These are phyloP conservation scores for Globisporangium spiculum DNA, from an alignment of 352 stramenopile genomes.

Conservation along the genomic window DNA sequence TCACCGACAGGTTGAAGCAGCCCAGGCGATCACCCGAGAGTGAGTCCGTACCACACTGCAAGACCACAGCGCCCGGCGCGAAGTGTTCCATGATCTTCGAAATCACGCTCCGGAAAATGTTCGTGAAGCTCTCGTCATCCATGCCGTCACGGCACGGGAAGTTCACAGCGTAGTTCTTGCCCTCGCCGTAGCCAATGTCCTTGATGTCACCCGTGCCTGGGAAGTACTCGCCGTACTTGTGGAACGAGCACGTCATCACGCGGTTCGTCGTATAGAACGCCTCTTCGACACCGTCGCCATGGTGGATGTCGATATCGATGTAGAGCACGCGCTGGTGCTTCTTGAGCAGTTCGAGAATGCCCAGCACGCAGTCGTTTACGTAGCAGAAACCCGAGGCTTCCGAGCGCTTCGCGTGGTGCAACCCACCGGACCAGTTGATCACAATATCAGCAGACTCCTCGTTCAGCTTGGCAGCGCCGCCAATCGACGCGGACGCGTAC, in stretches of 20 bases:
- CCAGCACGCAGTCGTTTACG: conserved; percentile 99
- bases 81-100: conserved; percentile 97
- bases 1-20: conserved; percentile 98
- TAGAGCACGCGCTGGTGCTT: conserved; percentile 97
- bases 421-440: conserved; percentile 98
- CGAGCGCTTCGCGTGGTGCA: conserved; percentile 99
- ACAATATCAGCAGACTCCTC: conserved; percentile 95
- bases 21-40: conserved; percentile 97
- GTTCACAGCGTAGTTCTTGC: conserved; percentile 99
- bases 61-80: conserved; percentile 93
- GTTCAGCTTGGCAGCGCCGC: conserved; percentile 96
- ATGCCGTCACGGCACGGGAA: conserved; percentile 98
- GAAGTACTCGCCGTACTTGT: conserved; percentile 99
- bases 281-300: conserved; percentile 98
- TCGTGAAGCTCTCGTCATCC: conserved; percentile 95
- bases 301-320: conserved; percentile 99
- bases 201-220: conserved; percentile 93
- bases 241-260: conserved; percentile 98
- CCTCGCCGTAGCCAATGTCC: conserved; percentile 84
- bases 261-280: conserved; percentile 99
- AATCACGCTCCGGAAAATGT: conserved; percentile 92
- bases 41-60: conserved; percentile 98
- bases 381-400: conserved; percentile 99
- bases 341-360: conserved; percentile 98
- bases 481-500: conserved; percentile 96